phyloP scores from a whole-genome alignment of 495 filamentous ascomycete genomes.

The Penicillium malachiteum region DNA sequence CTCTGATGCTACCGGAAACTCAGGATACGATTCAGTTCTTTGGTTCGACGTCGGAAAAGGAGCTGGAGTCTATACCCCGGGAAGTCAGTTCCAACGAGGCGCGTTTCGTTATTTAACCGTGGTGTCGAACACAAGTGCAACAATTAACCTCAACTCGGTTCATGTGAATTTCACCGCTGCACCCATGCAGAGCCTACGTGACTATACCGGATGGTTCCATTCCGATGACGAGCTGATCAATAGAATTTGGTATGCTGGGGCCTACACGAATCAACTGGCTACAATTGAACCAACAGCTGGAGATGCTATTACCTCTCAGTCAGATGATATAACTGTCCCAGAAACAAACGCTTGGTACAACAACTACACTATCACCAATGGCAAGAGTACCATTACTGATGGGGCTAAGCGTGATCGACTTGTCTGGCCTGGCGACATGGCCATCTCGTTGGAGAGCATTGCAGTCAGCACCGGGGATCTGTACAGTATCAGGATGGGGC shows the following conservation, averaged over 20 bases:
- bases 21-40: conserved; percentile 39
- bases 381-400: conserved; percentile 49
- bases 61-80: conserved; percentile 31
- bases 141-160: conserved; percentile 15
- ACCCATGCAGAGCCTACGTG: conserved; percentile 49
- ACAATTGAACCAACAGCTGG: conserved; percentile 53
- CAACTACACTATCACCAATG: conserved; percentile 43
- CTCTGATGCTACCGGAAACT: conserved; percentile 43
- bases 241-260: conserved; percentile 62
- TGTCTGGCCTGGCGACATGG: conserved; percentile 60
- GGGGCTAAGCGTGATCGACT: conserved; percentile 57
- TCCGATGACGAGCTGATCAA: conserved; percentile 56
- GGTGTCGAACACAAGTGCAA: conserved; percentile 23
- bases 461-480: conserved; percentile 56
- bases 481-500: conserved; percentile 51
- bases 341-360: conserved; percentile 30
- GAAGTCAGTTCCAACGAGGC: conserved; percentile 36
- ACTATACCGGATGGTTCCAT: conserved; percentile 61
- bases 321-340: conserved; percentile 16
- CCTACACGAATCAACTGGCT: conserved; percentile 58
- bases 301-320: conserved; percentile 34
- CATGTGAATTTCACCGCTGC: conserved; percentile 32
- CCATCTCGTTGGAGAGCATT: conserved; percentile 50
- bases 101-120: conserved; percentile 46
- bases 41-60: conserved; percentile 32